Evolutionary conservation across 2,329 filamentous ascomycete genomes (phyloP).

Genomic region (Nothopassalora personata): DNA sequence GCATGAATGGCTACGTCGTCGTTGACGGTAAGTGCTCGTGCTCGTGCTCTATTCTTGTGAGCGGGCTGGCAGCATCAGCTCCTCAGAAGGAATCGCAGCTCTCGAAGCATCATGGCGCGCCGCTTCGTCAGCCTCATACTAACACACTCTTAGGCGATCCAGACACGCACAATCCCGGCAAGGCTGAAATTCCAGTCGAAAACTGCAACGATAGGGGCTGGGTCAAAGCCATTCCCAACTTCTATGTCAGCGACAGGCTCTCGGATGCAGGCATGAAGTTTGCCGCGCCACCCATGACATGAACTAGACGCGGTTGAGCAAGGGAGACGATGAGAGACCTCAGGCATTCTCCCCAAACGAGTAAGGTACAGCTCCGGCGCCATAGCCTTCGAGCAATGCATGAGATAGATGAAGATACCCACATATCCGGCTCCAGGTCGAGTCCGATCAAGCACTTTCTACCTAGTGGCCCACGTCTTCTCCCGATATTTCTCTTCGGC

Average conservation of each 20-base stretch:
- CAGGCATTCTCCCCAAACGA: background rate
- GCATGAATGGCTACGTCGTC: background rate
- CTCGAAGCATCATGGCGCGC: background rate
- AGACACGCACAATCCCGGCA: background rate
- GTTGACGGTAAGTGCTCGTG: background rate
- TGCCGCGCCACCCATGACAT: background rate
- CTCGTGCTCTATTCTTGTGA: background rate
- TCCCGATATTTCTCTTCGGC: background rate
- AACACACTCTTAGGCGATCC: background rate
- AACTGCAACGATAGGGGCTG: background rate
- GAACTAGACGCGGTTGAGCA: background rate
- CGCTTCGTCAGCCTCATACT: background rate
- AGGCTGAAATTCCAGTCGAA: background rate
- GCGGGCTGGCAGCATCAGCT: background rate
- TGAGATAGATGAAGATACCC: background rate
- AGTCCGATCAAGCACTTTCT: background rate
- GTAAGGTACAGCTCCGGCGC: background rate
- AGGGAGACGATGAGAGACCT: background rate
- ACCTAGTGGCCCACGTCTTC: background rate
- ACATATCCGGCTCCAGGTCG: background rate
- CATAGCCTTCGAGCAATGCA: background rate
- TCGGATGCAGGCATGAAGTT: background rate
- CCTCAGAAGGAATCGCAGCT: background rate
- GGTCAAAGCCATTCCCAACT: background rate
- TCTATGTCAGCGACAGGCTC: background rate